Evolutionary conservation across 1,139 yeast genomes (phyloP), one percentile per base, ranked within the genome.

Genomic region (Blastobotrys raffinosifermentans): DNA sequence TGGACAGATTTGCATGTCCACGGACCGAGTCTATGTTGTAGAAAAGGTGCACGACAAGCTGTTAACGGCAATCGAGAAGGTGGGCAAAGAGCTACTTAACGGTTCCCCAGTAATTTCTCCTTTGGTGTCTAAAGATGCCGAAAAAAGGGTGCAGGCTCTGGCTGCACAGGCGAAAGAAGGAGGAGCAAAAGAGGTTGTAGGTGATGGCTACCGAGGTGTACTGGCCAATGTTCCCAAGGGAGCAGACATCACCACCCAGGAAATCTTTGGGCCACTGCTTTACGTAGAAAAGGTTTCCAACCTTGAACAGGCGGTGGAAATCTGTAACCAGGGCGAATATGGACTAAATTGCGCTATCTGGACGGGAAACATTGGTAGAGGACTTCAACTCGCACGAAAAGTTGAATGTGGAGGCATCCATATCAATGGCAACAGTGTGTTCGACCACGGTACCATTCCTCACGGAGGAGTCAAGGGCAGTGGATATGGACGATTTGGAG

Each of bases 1-100:
- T 56, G 95, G 95, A 26, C 94, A 85, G 61, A 80, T 86, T 37
- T 85, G 95, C 66, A 84, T 86, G 38, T 82, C 89, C 43, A 84
- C 87, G 33, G 83, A 86, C 39, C 69, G 94, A 50, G 67, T 84
- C 20, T 78, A 77, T 47, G 79, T 83, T 29, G 83, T 80, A 45
- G 73, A 72, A 38, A 61, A 68, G 1, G 63, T 81, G 14, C 76
- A 77, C 51, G 86, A 80, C 37, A 65, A 75, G 51, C 81, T 80
- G 57, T 45, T 77, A 37, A 50, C 56, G 7, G 48, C 56, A 13
- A 69, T 72, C 47, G 57, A 29, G 14, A 18, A 4, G 15, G 26
- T 27, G 6, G 32, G 16, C 5, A 14, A 23, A 9, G 13, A 18
- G 11, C 30, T 27, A 10, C 31, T 23, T 10, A 2, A 27, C 27